Conservation (phyloP, 768 basidiomycete genomes). For the Mycena galopus region DNA sequence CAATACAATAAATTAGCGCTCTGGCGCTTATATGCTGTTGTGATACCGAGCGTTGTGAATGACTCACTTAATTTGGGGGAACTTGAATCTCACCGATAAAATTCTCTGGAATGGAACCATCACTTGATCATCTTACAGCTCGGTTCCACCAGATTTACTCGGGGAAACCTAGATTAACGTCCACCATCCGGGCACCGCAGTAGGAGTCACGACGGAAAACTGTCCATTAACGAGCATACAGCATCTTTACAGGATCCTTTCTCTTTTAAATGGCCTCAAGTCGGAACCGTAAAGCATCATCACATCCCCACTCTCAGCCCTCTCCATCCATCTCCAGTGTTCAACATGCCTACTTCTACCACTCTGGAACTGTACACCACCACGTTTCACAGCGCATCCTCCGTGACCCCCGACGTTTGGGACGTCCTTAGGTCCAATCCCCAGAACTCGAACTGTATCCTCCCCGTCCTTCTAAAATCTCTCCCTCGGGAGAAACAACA, state of each 20-base stretch:
- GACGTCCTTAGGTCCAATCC: conserved; percentile 51
- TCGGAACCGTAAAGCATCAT: not conserved
- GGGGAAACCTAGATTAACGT: conserved; percentile 10
- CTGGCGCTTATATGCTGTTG: conserved; percentile 27
- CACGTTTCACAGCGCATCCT: conserved; percentile 45
- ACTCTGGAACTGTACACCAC: conserved; percentile 28
- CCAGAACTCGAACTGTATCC: conserved; percentile 56
- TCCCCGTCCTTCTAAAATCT: conserved; percentile 53
- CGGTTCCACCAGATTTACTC: conserved; percentile 10
- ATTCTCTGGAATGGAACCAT: conserved; percentile 24
- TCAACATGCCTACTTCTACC: conserved; percentile 23
- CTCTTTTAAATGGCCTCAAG: conserved; percentile 14
- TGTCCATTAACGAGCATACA: conserved; percentile 18
- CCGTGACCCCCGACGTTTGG: conserved; percentile 55
- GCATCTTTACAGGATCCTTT: conserved; percentile 24
- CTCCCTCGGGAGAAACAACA: conserved; percentile 35
- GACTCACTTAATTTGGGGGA: conserved; percentile 20
- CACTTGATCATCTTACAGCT: conserved; percentile 29
- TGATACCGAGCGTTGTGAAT: not conserved
- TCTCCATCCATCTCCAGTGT: not conserved
- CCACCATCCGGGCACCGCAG: conserved; percentile 8
- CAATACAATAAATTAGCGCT: conserved; percentile 5
- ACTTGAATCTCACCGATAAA: not conserved
- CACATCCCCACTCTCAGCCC: not conserved
- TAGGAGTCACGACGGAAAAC: conserved; percentile 17